phyloP scores from a whole-genome alignment of 352 stramenopile species.

The Phytopythium cucurbitacearum region DNA sequence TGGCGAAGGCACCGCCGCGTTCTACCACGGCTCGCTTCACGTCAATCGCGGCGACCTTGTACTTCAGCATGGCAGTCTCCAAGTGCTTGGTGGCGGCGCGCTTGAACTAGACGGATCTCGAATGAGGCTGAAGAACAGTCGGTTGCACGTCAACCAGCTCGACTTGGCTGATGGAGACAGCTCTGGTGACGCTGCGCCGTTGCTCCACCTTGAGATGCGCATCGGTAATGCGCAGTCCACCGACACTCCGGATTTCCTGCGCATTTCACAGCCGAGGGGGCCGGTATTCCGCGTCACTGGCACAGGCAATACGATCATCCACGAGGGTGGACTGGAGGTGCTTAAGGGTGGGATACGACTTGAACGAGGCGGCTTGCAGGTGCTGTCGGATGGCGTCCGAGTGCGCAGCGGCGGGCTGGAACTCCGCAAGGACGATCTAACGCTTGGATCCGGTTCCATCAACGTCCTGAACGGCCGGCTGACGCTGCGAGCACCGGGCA shows the following conservation, averaged over 20 bases:
- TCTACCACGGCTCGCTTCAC: constrained; percentile 37
- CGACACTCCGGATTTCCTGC: constrained; percentile 39
- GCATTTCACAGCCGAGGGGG: constrained; percentile 25
- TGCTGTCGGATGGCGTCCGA: constrained; percentile 51
- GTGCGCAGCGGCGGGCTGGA: constrained; percentile 36
- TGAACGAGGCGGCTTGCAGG: constrained; percentile 48
- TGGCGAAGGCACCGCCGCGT: constrained; percentile 34
- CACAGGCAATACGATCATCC: constrained; percentile 45
- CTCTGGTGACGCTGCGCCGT: constrained; percentile 6
- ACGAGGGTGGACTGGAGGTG: constrained; percentile 55
- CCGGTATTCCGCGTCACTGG: constrained; percentile 51
- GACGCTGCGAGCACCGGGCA: constrained; percentile 14
- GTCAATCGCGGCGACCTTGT: constrained; percentile 49
- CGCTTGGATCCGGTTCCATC: constrained; percentile 31
- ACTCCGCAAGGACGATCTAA: constrained; percentile 37
- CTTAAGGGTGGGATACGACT: constrained; percentile 53
- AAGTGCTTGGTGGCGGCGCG: constrained; percentile 27
- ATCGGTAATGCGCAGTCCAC: constrained; percentile 7
- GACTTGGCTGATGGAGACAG: constrained; percentile 2
- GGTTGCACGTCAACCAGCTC: constrained; percentile 27
- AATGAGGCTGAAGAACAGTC: constrained; percentile 33
- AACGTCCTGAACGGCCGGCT: constrained; percentile 38
- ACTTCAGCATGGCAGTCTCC: constrained; percentile 32
- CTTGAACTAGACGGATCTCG: constrained; percentile 45
- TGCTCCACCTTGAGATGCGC: constrained; percentile 35